These are phyloP conservation scores for Chrysoporthe deuterocubensis DNA, from an alignment of 2,329 filamentous ascomycete genomes.

Conservation along the genomic window DNA sequence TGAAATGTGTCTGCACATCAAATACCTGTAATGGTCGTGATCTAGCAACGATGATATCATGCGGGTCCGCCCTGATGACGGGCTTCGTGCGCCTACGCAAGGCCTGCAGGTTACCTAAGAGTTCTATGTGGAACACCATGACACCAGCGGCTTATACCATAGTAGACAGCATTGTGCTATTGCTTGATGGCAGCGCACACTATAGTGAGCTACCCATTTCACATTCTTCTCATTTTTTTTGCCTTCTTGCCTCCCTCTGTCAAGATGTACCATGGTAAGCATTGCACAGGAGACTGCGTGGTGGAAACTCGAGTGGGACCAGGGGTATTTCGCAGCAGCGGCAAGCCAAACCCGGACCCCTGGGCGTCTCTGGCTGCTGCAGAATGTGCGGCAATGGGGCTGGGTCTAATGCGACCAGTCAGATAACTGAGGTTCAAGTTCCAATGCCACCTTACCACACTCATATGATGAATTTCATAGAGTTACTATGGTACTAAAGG, in stretches of 20 bases:
- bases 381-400: background rate
- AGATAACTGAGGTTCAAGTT: background rate
- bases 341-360: background rate
- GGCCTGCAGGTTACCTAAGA: background rate
- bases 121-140: background rate
- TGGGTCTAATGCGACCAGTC: background rate
- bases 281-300: background rate
- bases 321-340: background rate
- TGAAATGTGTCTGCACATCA: background rate
- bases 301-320: background rate
- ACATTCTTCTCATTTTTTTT: too few relatives aligned
- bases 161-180: background rate
- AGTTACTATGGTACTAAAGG: too few relatives aligned
- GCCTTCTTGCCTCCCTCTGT: background rate
- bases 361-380: background rate
- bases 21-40: too few relatives aligned
- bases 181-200: background rate
- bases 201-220: background rate
- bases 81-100: background rate
- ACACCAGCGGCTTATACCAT: background rate
- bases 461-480: too few relatives aligned
- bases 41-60: constrained; percentile 15
- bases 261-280: background rate
- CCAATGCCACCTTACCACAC: background rate
- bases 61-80: background rate